These are phyloP conservation scores for Dendrobium huoshanense DNA, from an alignment of 106 monocot genomes.

Conservation along the genomic window DNA sequence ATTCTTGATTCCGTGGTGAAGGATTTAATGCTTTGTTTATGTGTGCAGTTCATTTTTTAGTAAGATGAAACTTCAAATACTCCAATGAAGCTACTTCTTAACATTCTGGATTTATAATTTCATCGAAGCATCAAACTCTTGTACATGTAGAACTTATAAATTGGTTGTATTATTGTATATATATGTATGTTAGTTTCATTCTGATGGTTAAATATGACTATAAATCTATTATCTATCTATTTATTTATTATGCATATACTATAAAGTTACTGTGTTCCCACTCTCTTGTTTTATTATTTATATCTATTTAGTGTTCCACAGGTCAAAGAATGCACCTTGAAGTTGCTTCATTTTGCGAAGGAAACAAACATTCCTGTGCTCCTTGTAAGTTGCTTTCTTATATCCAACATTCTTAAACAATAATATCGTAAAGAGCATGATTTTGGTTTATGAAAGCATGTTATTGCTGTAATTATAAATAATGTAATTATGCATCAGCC, in stretches of 20 bases:
- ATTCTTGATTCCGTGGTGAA: not conserved
- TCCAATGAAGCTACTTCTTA: not conserved
- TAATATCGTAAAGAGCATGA: not conserved
- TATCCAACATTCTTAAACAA: not conserved
- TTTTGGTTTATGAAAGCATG: not conserved
- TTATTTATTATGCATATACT: not conserved
- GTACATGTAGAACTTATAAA: not conserved
- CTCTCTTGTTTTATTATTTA: not conserved
- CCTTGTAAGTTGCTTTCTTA: constrained; percentile 46
- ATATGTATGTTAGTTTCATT: not conserved
- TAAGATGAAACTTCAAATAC: not conserved
- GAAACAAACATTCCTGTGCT: constrained; percentile 88
- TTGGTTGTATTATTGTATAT: not conserved
- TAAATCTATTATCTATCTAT: not conserved
- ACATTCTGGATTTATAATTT: not conserved
- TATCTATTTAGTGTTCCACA: constrained; percentile 17
- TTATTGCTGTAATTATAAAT: not conserved
- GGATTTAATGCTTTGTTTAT: not conserved
- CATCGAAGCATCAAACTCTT: not conserved
- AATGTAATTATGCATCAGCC: not conserved
- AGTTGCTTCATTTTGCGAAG: constrained; percentile 84
- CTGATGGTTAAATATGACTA: not conserved
- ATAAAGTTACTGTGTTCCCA: not conserved
- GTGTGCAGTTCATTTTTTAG: not conserved
- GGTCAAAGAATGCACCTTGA: constrained; percentile 98